These are phyloP conservation scores for Chenopodium formosanum DNA, from an alignment of 148 eudicot genomes.

Conservation along the genomic window DNA sequence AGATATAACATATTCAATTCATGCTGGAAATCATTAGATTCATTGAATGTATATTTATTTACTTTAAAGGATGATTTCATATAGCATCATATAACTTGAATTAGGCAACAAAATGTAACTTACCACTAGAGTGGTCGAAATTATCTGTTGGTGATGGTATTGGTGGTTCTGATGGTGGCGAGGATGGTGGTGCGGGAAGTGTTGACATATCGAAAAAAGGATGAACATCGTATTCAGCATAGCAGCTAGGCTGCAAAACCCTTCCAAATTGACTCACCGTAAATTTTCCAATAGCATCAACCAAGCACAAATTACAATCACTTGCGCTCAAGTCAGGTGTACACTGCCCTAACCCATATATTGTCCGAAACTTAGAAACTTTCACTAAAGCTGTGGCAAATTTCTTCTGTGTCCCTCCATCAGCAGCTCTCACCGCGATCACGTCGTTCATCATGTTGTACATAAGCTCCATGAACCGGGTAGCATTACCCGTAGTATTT, in stretches of 20 bases:
- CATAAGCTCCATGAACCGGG: conserved; percentile 10
- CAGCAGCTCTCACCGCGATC: not conserved
- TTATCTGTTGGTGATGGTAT: not conserved
- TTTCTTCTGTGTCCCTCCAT: not conserved
- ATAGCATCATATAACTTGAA: too few species aligned
- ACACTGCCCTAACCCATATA: conserved; percentile 28
- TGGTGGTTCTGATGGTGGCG: not conserved
- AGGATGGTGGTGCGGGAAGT: not conserved
- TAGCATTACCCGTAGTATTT: not conserved
- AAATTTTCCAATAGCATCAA: not conserved
- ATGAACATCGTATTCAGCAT: conserved; percentile 22
- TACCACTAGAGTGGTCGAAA: not conserved
- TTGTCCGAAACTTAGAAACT: not conserved
- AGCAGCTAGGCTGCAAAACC: conserved; percentile 31
- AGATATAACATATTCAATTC: too few species aligned
- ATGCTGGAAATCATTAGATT: too few species aligned
- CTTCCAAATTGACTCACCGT: conserved; percentile 1
- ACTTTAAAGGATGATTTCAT: too few species aligned
- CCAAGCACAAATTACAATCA: conserved; percentile 21
- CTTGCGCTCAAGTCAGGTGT: conserved; percentile 24
- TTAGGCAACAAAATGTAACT: not conserved
- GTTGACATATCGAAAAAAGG: conserved; percentile 24
- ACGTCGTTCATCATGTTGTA: conserved; percentile 15
- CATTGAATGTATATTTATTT: too few species aligned
- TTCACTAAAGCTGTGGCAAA: not conserved